Base-by-base conservation (phyloP, 2,329 filamentous ascomycete species). In the Colletotrichum cereale region DNA sequence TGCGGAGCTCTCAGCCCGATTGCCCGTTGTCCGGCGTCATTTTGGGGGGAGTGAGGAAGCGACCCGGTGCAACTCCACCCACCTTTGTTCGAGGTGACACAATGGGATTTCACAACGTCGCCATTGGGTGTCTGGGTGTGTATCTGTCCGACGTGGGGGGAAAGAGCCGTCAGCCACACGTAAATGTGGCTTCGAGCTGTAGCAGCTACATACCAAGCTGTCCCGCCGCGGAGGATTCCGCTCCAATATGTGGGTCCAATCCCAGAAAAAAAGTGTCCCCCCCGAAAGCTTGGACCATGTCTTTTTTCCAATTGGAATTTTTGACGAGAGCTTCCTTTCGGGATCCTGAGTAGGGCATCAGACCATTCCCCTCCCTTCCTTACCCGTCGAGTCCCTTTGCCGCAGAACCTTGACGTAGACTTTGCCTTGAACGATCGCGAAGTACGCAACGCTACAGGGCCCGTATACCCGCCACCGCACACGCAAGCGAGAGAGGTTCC, bases 271-370 rank as follows among this genome's bases (percentile, higher is more conserved):
- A 57, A 61, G 44, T 24, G 36, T 14, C 42, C 36, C 44, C 50
- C 38, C 58, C 57, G 31, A 50, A 68, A 71, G 68, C 68, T 71
- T 58, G 68, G 68, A 53, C 68, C 68, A 71, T 26, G 52, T 31
- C 21, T n/a, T 40, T 58, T 63, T 63, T 57, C 34, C 52, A 60
- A 71, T 68, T 63, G 57, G 64, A 62, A 24, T 57, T 67, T 71
- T 67, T 53, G 48, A 26, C 29, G 36, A 55, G 34, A 40, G 48
- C 36, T 38, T 29, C 47, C 24, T 38, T 47, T 42, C 16, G 60
- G 24, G 34, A n/a, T 31, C 34, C n/a, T 21, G 18, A 24, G 24
- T 16, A 55, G 48, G 62, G 24, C 38, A 62, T 62, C 47, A 62
- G 60, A 62, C 47, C 60, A 62, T 53, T 16, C 31, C 21, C 16